Conservation (phyloP, 1,284 basidiomycete genomes). For the Ceratobasidium sp. region DNA sequence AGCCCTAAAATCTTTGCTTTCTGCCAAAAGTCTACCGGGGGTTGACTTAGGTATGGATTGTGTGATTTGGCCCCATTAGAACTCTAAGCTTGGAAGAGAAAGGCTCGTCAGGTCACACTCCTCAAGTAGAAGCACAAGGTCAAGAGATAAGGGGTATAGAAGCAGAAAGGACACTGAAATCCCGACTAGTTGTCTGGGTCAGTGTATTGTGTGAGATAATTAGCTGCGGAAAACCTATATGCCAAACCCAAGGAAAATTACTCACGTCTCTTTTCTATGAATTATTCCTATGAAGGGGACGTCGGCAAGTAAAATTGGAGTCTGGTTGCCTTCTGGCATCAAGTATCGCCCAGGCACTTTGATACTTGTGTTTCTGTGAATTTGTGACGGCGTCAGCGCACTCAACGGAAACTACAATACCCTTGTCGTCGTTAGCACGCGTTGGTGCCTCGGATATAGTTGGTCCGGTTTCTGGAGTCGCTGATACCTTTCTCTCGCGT, state of each 20-base stretch:
- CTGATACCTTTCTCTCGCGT: neutral
- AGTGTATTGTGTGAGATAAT: neutral
- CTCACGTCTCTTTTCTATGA: slow-evolving; percentile 41
- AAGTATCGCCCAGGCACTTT: slow-evolving; percentile 9
- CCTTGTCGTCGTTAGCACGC: slow-evolving; percentile 15
- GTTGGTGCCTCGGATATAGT: slow-evolving; percentile 27
- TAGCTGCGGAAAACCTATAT: slow-evolving; percentile 24
- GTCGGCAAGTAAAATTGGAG: neutral
- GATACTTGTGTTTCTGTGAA: slow-evolving; percentile 27
- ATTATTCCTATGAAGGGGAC: slow-evolving; percentile 10
- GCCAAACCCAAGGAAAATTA: slow-evolving; percentile 43
- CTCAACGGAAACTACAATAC: slow-evolving; percentile 20
- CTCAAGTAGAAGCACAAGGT: slow-evolving; percentile 42
- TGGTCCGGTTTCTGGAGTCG: neutral
- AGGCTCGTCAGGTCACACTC: slow-evolving; percentile 43
- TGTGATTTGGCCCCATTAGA: slow-evolving; percentile 43
- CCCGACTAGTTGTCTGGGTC: slow-evolving; percentile 34
- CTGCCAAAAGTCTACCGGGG: slow-evolving; percentile 42
- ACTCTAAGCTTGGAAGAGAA: slow-evolving; percentile 38
- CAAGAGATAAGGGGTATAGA: slow-evolving; percentile 42
- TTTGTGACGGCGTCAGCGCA: slow-evolving; percentile 19
- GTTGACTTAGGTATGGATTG: slow-evolving; percentile 40
- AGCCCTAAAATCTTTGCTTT: slow-evolving; percentile 43
- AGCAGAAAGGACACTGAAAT: slow-evolving; percentile 41
- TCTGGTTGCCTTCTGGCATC: neutral